phyloP scores from a whole-genome alignment of 805 yeast genomes.

The Suhomyces pyralidae region DNA sequence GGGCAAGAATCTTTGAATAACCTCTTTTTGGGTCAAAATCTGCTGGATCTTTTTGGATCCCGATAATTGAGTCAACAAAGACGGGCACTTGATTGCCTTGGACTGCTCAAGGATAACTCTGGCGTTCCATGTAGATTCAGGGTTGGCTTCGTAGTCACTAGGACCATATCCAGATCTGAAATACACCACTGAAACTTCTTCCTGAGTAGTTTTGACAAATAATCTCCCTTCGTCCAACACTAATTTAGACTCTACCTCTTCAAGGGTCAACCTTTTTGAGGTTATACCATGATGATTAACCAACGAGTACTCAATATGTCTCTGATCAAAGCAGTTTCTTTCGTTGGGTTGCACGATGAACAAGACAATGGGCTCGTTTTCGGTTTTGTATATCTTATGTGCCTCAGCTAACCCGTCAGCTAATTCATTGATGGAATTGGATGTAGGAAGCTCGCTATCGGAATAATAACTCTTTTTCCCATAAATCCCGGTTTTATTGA shows the following conservation, averaged over 20 bases:
- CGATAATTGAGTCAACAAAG: slow-evolving; percentile 80
- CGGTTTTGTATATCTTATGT: slow-evolving; percentile 50
- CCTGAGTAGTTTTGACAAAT: slow-evolving; percentile 50
- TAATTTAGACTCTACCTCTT: slow-evolving; percentile 49
- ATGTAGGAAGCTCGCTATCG: slow-evolving; percentile 56
- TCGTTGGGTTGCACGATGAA: slow-evolving; percentile 84
- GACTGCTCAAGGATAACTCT: slow-evolving; percentile 71
- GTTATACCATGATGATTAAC: slow-evolving; percentile 53
- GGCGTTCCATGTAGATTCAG: slow-evolving; percentile 71
- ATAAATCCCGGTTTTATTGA: slow-evolving; percentile 61
- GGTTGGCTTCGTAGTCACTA: slow-evolving; percentile 57
- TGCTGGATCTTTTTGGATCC: slow-evolving; percentile 96
- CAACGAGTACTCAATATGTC: slow-evolving; percentile 72
- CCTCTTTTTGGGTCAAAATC: slow-evolving; percentile 57
- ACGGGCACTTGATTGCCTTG: slow-evolving; percentile 87
- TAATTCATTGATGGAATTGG: slow-evolving; percentile 59
- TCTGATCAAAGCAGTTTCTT: slow-evolving; percentile 88
- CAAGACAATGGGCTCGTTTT: slow-evolving; percentile 51
- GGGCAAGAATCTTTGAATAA: slow-evolving; percentile 48
- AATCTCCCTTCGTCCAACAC: slow-evolving; percentile 46
- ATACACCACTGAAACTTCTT: slow-evolving; percentile 84
- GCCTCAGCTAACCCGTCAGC: slow-evolving; percentile 72
- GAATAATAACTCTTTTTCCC: slow-evolving; percentile 38
- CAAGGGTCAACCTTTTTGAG: slow-evolving; percentile 65
- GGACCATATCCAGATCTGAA: slow-evolving; percentile 90